Evolutionary conservation across 2,329 filamentous ascomycete genomes (phyloP).

Genomic region (Calonectria multiphialidica): DNA sequence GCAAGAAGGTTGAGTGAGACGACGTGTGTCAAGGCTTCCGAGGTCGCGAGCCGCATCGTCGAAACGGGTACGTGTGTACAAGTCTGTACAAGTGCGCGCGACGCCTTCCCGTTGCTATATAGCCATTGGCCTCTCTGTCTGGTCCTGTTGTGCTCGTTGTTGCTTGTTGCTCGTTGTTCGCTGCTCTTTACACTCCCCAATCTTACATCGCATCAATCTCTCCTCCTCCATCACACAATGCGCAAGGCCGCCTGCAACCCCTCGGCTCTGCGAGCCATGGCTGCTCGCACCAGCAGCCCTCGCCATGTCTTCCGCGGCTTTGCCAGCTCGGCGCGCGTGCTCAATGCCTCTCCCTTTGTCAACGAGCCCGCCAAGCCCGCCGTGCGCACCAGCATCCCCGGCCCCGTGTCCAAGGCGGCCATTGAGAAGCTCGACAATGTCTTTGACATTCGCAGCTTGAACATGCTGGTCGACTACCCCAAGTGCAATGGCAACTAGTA

Average conservation of each 20-base stretch:
- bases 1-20: neutral
- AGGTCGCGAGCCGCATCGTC: slow-evolving; percentile 11
- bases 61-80: neutral
- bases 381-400: slow-evolving; percentile 74
- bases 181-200: neutral
- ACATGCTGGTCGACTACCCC: slow-evolving; percentile 82
- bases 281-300: slow-evolving; percentile 6
- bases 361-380: slow-evolving; percentile 63
- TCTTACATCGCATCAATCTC: neutral
- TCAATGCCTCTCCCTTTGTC: slow-evolving; percentile 45
- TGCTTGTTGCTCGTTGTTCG: neutral
- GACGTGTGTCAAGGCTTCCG: slow-evolving; percentile 2
- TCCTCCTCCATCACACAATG: neutral
- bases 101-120: neutral
- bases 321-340: neutral
- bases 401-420: slow-evolving; percentile 76
- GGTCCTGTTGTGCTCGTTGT: neutral
- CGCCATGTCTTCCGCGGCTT: neutral
- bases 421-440: slow-evolving; percentile 79
- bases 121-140: neutral
- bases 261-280: slow-evolving; percentile 1
- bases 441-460: slow-evolving; percentile 86
- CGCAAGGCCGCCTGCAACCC: slow-evolving; percentile 12
- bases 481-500: slow-evolving; percentile 81
- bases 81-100: too few species aligned